Evolutionary conservation across 331 rosid genomes (phyloP).

Genomic region (Malus hybrid): DNA sequence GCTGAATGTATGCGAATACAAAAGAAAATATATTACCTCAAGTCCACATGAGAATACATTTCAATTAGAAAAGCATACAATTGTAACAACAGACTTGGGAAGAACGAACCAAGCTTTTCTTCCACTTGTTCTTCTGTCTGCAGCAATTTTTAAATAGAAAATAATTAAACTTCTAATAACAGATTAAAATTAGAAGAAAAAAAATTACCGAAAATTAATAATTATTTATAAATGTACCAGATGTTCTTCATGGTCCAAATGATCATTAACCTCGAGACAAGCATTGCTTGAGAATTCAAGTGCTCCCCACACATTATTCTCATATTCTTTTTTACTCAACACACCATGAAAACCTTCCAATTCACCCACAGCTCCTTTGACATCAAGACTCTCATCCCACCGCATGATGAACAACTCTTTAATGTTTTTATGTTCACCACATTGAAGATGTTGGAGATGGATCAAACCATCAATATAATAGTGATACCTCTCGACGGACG

Average conservation of each 20-base stretch:
- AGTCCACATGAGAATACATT: background rate
- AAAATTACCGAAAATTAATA: background rate
- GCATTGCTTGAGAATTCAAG: background rate
- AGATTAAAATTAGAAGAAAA: background rate
- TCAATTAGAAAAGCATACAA: background rate
- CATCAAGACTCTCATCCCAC: background rate
- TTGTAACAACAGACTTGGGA: background rate
- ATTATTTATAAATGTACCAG: background rate
- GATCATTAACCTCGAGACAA: background rate
- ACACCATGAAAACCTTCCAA: background rate
- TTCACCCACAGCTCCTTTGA: background rate
- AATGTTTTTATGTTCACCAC: background rate
- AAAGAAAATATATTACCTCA: background rate
- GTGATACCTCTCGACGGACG: background rate
- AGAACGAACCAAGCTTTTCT: background rate
- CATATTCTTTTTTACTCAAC: background rate
- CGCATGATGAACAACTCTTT: background rate
- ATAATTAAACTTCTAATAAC: background rate
- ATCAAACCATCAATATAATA: background rate
- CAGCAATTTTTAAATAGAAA: background rate
- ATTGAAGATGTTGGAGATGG: background rate
- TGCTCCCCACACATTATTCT: background rate
- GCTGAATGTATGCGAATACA: background rate
- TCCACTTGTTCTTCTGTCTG: background rate
- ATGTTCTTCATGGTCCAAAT: background rate